Evolutionary conservation across 2,329 filamentous ascomycete species (phyloP), one percentile per base, ranked within the genome.

Genomic region (Geosmithia flava): DNA sequence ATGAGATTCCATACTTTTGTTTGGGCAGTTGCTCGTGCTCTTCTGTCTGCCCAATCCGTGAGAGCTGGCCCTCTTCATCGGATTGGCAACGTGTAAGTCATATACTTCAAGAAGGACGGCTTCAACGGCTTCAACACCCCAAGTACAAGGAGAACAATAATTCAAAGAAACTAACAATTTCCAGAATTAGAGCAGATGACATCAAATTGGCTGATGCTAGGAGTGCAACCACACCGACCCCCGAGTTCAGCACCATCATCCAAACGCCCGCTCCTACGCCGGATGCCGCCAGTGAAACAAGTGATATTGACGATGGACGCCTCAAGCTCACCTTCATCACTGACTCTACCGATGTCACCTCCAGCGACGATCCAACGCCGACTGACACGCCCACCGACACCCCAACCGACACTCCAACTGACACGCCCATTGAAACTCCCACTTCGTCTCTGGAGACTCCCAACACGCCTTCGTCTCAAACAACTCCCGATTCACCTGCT

Each of bases 51-150:
- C 19, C 57, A 59, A 51, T 58, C 52, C 48, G 54, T 55, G 20
- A 54, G 61, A 60, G 63, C 63, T 53, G 64, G 63, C 54, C 66
- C 61, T 59, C 54, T 63, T 30, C 56, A 55, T 47, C 58, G 62
- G 60, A 58, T 56, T 53, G 54, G 54, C 53, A 59, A 53, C 53
- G 44, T 59, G 62, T 65, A 52, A 47, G 60, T 54, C 40, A 10
- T n/a, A 23, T 10, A 29, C 10, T 33, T 17, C 27, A 17, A 33
- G 3, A 27, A 5, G 20, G 10, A 19, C 29, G 16, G 11, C 20
- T 20, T 7, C 39, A 42, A n/a, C 7, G 39, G 8, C 8, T 8
- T 39, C 8, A 39, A 16, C 16, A 8, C 33, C 8, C 33, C 33
- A 39, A 42, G 15, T 42, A 42, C 16, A 37, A 37, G 33, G 33